Base-by-base conservation (phyloP, 306 rosid species). In the Abrus pulchellus region DNA sequence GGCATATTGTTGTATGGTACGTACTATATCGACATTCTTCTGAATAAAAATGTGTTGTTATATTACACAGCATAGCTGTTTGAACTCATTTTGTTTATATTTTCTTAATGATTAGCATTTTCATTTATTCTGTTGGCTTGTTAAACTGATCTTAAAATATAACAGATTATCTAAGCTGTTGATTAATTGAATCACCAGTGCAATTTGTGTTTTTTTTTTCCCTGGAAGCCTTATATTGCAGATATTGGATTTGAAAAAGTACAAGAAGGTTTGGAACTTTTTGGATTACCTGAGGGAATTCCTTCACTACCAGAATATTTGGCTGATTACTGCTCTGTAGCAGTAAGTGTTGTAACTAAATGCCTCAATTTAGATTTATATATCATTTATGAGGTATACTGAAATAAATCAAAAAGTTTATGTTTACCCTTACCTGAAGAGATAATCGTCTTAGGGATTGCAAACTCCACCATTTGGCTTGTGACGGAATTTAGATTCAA, bases 1-100 rank as follows among this genome's bases (percentile, higher is more conserved):
- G 63, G 97, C 99, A 34, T 86, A 88, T 80, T 87, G 89, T 83
- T 88, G 88, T 83, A 0, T 93, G 99, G 99, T 95, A 93, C 38
- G 90, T 66, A 36, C 49, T 54, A 30, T 65, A 72, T 41, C 28
- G 6, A 36, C 50, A 69, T 43, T 11, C 68, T 78, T 49, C 75
- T 75, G 70, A 62, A 57, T 20, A 73, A 63, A 64, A 70, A 50
- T 69, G 68, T 45, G 50, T 32, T 10, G 34, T 52, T 72, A 1
- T 38, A 75, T 74, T 70, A 20, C 65, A 28, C 68, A 36, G 59
- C 55, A 40, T 54, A 10, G 36, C 52, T 71, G n/a, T 74, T 54
- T 53, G 63, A 68, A n/a, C 66, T 67, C 6, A 75, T 62, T 72
- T 34, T 72, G 72, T 68, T 56, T 47, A 72, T 50, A 62, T 66